A percentile compares a stretch with the other conserved stretches of the same genome.
Conservation (phyloP, 2,329 filamentous ascomycete genomes). For the Mycosphaerella arachidis region DNA sequence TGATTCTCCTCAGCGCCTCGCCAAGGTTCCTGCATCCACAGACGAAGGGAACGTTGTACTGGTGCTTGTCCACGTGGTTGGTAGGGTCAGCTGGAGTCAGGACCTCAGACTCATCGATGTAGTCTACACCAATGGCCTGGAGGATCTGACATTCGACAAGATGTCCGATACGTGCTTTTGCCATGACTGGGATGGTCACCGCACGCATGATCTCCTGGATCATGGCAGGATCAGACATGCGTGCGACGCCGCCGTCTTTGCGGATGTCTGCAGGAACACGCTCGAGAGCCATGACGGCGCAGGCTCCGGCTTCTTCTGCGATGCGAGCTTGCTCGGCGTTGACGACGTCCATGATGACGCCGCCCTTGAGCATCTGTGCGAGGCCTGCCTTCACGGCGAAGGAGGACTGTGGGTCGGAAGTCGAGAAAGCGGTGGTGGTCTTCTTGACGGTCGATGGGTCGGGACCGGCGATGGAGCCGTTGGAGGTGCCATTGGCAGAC, state of each 20-base stretch:
- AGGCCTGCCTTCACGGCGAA: constrained; percentile 93
- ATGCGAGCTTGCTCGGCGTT: constrained; percentile 88
- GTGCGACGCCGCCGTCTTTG: constrained; percentile 82
- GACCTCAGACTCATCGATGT: constrained; percentile 97
- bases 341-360: constrained; percentile 99
- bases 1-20: constrained; percentile 84
- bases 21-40: constrained; percentile 93
- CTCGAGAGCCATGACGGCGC: constrained; percentile 97
- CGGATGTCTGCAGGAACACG: constrained; percentile 96
- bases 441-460: constrained; percentile 17
- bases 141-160: constrained; percentile 98
- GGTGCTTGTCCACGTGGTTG: constrained; percentile 86
- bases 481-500: constrained; percentile 20
- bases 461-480: constrained; percentile 11
- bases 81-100: constrained; percentile 87
- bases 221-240: constrained; percentile 93
- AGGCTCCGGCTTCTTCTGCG: constrained; percentile 92
- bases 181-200: constrained; percentile 98
- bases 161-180: constrained; percentile 95
- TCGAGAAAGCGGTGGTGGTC: constrained; percentile 17
- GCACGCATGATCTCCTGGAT: constrained; percentile 93
- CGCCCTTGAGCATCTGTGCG: constrained; percentile 97
- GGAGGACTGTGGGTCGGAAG: constrained; percentile 39
- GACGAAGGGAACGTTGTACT: constrained; percentile 83
- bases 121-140: constrained; percentile 90